Evolutionary conservation across 208 protist genomes (phyloP).

Genomic region (Willaertia magna): DNA sequence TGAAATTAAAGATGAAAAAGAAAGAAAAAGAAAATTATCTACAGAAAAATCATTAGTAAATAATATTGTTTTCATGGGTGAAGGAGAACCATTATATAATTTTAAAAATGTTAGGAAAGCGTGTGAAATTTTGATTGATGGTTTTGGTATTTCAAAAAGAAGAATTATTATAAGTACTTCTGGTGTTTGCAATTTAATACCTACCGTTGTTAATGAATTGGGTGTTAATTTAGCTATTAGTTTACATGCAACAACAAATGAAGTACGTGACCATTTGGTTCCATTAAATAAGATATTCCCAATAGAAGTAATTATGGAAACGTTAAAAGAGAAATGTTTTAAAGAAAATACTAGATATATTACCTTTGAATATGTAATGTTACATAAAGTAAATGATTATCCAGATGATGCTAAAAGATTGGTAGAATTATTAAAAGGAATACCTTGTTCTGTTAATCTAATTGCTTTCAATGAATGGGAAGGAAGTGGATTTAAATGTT

Average conservation of each 20-base stretch:
- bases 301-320: not conserved
- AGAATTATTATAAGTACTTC: not conserved
- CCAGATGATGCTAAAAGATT: not conserved
- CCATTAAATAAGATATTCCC: constrained; percentile 4
- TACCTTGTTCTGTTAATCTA: not conserved
- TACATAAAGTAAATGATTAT: constrained; percentile 1
- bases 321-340: not conserved
- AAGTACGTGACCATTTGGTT: not conserved
- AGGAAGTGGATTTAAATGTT: not conserved
- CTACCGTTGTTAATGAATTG: not conserved
- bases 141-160: not conserved
- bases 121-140: not conserved
- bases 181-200: not conserved
- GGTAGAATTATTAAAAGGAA: not conserved
- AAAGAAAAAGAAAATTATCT: not conserved
- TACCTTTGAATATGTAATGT: constrained; percentile 11
- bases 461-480: constrained; percentile 14
- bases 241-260: not conserved
- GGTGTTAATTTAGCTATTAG: not conserved
- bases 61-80: constrained; percentile 1
- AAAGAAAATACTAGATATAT: not conserved
- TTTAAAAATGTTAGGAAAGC: not conserved
- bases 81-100: constrained; percentile 7
- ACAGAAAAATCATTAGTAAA: not conserved
- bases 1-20: not conserved